A percentile compares a stretch with the other conserved stretches of the same genome.
These are phyloP conservation scores for Bretschneidera sinensis DNA, from an alignment of 345 rosid genomes.

Conservation along the genomic window DNA sequence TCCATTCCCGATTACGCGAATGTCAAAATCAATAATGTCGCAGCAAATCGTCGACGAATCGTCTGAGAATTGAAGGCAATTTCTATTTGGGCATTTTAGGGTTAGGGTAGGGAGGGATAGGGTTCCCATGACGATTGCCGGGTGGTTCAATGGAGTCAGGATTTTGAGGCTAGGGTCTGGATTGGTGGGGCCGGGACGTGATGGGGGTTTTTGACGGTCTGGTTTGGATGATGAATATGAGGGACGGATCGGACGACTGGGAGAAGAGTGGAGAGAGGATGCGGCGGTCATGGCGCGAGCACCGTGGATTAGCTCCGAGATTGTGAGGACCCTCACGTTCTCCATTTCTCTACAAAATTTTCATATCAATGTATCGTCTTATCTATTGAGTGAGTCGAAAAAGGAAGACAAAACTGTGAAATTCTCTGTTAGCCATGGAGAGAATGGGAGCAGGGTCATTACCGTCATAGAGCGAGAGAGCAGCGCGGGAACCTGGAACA, in stretches of 20 bases:
- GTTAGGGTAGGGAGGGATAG: slow-evolving; percentile 46
- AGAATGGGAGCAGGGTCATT: too few species aligned
- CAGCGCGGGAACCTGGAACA: too few species aligned
- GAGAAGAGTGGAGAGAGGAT: slow-evolving; percentile 33
- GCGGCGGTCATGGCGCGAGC: slow-evolving; percentile 51
- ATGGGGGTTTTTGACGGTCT: slow-evolving; percentile 5
- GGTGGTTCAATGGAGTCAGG: slow-evolving; percentile 38
- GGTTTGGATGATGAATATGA: slow-evolving; percentile 17
- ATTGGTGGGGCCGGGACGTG: slow-evolving; percentile 9
- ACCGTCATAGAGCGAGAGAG: too few species aligned
- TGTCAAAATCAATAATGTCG: slow-evolving; percentile 49
- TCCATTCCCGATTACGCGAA: slow-evolving; percentile 33
- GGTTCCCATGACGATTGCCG: slow-evolving; percentile 55
- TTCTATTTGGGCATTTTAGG: slow-evolving; percentile 46
- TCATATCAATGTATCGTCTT: too few species aligned
- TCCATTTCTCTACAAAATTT: slow-evolving; percentile 29
- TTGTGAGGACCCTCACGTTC: slow-evolving; percentile 24
- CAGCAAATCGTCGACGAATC: slow-evolving; percentile 56
- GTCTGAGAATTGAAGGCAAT: slow-evolving; percentile 72
- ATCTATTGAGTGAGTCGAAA: too few species aligned
- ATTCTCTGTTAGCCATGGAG: too few species aligned
- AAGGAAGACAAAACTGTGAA: too few species aligned
- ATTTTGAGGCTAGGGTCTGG: slow-evolving; percentile 23
- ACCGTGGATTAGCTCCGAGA: slow-evolving; percentile 46
- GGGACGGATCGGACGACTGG: slow-evolving; percentile 5